A percentile compares a stretch with the other conserved stretches of the same genome.
These are phyloP conservation scores for Cladophialophora carrionii DNA, from an alignment of 2,329 filamentous ascomycete species.

Conservation along the genomic window DNA sequence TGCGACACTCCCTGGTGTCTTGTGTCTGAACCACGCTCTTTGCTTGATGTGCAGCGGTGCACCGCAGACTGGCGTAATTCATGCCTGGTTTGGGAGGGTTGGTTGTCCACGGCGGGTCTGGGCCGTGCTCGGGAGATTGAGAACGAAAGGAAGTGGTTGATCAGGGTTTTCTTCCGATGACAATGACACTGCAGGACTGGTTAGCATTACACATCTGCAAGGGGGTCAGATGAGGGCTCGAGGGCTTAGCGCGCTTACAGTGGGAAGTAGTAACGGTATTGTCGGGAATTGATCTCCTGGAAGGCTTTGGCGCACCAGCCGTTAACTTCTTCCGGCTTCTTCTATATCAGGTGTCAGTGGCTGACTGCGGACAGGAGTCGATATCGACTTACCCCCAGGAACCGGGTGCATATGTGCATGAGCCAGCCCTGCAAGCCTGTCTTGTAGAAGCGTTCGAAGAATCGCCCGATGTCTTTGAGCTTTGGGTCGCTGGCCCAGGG, in stretches of 20 bases:
- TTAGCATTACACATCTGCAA: constrained; percentile 14
- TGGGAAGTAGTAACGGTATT: constrained; percentile 29
- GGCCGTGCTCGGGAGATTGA: neutral
- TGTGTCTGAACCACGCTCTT: neutral
- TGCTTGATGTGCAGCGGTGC: neutral
- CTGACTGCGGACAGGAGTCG: neutral
- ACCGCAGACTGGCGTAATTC: neutral
- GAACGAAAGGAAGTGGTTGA: neutral
- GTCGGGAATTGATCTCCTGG: constrained; percentile 32
- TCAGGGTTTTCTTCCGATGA: constrained; percentile 35
- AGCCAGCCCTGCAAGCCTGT: constrained; percentile 41
- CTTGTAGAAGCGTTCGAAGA: constrained; percentile 40
- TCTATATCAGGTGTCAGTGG: constrained; percentile 29
- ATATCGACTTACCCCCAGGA: constrained; percentile 37
- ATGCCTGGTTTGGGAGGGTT: neutral
- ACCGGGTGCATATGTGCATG: constrained; percentile 38
- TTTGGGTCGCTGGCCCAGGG: constrained; percentile 47
- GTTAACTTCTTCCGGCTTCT: constrained; percentile 41
- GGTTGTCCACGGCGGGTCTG: neutral
- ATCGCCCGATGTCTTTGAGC: constrained; percentile 47
- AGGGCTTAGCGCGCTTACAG: constrained; percentile 13
- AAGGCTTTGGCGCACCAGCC: constrained; percentile 30
- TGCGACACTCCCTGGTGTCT: neutral
- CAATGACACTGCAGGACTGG: constrained; percentile 23
- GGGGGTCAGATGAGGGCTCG: neutral